Conservation (phyloP, 495 filamentous ascomycete genomes). For the Annulohypoxylon nitens region DNA sequence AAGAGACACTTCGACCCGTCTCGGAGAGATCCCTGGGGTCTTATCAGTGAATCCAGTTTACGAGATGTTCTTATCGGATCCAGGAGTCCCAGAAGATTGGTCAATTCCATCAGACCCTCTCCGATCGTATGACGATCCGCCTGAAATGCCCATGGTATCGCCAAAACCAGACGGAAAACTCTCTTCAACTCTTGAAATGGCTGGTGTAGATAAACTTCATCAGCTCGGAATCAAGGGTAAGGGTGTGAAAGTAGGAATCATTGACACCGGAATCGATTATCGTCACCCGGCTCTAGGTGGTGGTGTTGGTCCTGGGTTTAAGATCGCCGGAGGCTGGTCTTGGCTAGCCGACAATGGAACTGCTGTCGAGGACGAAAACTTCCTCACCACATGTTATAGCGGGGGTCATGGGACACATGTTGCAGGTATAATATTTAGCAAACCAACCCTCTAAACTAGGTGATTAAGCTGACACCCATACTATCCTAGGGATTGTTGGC, state of each 20-base stretch:
- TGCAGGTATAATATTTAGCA: constrained; percentile 36
- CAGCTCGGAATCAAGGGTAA: constrained; percentile 50
- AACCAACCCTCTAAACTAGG: not conserved
- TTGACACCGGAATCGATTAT: constrained; percentile 65
- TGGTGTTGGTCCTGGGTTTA: constrained; percentile 59
- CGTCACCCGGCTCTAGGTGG: constrained; percentile 63
- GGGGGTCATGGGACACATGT: constrained; percentile 61
- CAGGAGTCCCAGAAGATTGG: not conserved
- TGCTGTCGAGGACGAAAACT: constrained; percentile 26
- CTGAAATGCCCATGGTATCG: constrained; percentile 21
- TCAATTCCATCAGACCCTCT: not conserved
- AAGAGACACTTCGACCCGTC: constrained; percentile 9
- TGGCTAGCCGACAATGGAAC: constrained; percentile 52
- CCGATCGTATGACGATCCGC: constrained; percentile 27
- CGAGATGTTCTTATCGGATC: constrained; percentile 27
- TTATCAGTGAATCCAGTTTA: constrained; percentile 38
- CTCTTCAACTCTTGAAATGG: constrained; percentile 41
- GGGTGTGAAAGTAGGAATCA: constrained; percentile 52
- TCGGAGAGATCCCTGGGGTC: constrained; percentile 35
- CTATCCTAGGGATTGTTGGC: constrained; percentile 49
- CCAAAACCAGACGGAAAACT: constrained; percentile 28
- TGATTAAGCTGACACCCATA: not conserved
- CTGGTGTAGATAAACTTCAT: constrained; percentile 52
- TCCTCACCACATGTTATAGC: constrained; percentile 49
- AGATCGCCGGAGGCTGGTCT: constrained; percentile 57